phyloP scores from a whole-genome alignment of 441 rosid genomes.

The Macaranga tanarius region DNA sequence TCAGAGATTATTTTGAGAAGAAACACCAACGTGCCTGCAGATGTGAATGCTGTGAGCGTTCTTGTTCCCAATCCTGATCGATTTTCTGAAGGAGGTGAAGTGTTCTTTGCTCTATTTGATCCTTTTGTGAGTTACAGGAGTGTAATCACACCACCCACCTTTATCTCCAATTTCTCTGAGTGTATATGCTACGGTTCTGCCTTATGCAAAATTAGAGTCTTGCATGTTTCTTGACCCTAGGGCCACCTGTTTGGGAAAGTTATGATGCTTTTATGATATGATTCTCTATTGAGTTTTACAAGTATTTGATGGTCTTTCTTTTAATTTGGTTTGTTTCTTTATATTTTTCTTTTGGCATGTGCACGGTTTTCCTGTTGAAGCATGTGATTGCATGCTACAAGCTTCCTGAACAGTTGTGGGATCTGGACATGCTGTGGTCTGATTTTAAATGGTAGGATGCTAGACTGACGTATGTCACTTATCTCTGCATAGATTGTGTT shows the following conservation, averaged over 20 bases:
- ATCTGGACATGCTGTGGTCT: conserved; percentile 4
- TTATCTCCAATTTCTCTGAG: conserved; percentile 10
- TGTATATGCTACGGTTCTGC: background rate
- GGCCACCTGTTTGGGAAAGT: background rate
- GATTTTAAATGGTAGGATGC: background rate
- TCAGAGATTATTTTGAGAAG: conserved; percentile 73
- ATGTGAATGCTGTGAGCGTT: conserved; percentile 75
- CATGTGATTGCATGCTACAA: conserved; percentile 14
- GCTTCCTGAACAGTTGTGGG: conserved; percentile 5
- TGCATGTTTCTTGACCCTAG: conserved; percentile 1
- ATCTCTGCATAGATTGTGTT: conserved; percentile 51
- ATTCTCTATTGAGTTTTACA: background rate
- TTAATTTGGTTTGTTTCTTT: conserved; percentile 5
- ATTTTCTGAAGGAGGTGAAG: conserved; percentile 48
- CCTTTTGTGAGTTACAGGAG: conserved; percentile 1
- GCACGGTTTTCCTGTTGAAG: background rate
- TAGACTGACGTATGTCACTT: conserved; percentile 19
- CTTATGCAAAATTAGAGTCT: conserved; percentile 3
- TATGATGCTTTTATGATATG: background rate
- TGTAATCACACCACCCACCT: background rate
- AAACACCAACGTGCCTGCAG: conserved; percentile 64
- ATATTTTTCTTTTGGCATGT: conserved; percentile 5
- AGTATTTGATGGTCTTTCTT: background rate
- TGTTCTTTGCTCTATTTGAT: conserved; percentile 14
- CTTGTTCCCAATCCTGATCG: conserved; percentile 65